phyloP scores from a whole-genome alignment of 2,329 filamentous ascomycete genomes.

The Curvularia lunata region DNA sequence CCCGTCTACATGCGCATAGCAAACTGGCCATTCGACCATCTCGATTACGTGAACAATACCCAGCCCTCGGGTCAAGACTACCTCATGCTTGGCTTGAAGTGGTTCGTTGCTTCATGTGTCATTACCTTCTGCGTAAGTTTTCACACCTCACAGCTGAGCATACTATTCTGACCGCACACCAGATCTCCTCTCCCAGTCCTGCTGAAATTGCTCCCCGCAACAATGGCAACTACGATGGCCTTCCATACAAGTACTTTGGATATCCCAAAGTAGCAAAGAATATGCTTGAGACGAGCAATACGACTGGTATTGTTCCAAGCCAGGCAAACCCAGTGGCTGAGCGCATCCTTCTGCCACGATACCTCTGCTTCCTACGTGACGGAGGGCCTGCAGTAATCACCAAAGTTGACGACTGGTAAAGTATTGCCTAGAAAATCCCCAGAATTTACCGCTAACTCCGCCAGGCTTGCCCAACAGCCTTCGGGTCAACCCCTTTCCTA shows the following conservation, averaged over 20 bases:
- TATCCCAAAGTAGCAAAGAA: slow-evolving; percentile 44
- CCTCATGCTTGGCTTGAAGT: slow-evolving; percentile 37
- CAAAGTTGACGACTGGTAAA: slow-evolving; percentile 37
- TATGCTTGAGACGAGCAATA: slow-evolving; percentile 29
- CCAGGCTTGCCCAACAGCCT: slow-evolving; percentile 29
- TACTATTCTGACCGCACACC: neutral
- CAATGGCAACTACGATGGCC: slow-evolving; percentile 33
- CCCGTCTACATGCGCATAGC: slow-evolving; percentile 38
- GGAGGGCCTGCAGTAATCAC: slow-evolving; percentile 28
- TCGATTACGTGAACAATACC: slow-evolving; percentile 31
- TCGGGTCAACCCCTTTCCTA: slow-evolving; percentile 39
- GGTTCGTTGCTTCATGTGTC: slow-evolving; percentile 35
- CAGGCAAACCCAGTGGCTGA: slow-evolving; percentile 34
- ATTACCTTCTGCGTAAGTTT: slow-evolving; percentile 34
- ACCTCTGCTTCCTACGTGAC: slow-evolving; percentile 40
- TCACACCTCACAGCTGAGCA: neutral
- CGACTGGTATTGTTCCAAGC: slow-evolving; percentile 9
- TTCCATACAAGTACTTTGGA: slow-evolving; percentile 39
- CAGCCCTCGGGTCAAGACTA: slow-evolving; percentile 32
- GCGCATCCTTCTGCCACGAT: slow-evolving; percentile 35
- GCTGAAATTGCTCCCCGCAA: slow-evolving; percentile 27
- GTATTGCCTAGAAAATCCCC: neutral
- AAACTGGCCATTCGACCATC: slow-evolving; percentile 41
- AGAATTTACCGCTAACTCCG: neutral
- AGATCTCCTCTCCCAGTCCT: slow-evolving; percentile 32